A percentile compares a stretch with the other conserved stretches of the same genome.
phyloP scores from a whole-genome alignment of 176 grass and related monocot species.

The Leersia perrieri region DNA sequence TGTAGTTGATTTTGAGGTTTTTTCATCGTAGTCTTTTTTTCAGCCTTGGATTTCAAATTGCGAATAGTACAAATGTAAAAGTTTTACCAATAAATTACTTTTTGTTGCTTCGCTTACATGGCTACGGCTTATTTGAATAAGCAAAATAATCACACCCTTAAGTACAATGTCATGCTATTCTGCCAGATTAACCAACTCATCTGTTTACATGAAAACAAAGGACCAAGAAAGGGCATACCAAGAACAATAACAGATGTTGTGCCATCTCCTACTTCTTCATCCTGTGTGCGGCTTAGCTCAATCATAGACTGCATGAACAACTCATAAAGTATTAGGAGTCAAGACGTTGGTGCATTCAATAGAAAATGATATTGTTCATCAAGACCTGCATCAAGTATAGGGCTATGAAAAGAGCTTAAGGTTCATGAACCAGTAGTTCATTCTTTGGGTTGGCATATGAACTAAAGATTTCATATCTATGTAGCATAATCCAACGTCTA shows the following conservation, averaged over 20 bases:
- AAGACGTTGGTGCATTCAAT: not conserved
- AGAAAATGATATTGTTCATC: not conserved
- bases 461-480: not conserved
- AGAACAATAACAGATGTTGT: slow-evolving; percentile 94
- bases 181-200: not conserved
- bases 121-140: too few relatives aligned
- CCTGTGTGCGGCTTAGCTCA: slow-evolving; percentile 79
- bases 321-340: not conserved
- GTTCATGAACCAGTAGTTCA: not conserved
- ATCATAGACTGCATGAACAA: slow-evolving; percentile 62
- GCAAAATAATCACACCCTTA: too few relatives aligned
- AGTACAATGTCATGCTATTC: too few relatives aligned
- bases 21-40: too few relatives aligned
- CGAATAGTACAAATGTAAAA: too few relatives aligned
- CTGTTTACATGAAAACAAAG: not conserved
- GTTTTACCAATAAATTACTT: too few relatives aligned
- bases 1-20: too few relatives aligned
- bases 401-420: not conserved
- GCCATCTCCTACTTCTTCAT: slow-evolving; percentile 91
- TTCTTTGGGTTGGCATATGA: not conserved
- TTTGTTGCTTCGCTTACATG: too few relatives aligned
- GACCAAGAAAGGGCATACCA: slow-evolving; percentile 31
- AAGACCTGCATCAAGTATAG: not conserved
- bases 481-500: not conserved
- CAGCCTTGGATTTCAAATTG: too few relatives aligned